Evolutionary conservation across 176 grass and related monocot species (phyloP).

Genomic region (Rhynchospora pubera): DNA sequence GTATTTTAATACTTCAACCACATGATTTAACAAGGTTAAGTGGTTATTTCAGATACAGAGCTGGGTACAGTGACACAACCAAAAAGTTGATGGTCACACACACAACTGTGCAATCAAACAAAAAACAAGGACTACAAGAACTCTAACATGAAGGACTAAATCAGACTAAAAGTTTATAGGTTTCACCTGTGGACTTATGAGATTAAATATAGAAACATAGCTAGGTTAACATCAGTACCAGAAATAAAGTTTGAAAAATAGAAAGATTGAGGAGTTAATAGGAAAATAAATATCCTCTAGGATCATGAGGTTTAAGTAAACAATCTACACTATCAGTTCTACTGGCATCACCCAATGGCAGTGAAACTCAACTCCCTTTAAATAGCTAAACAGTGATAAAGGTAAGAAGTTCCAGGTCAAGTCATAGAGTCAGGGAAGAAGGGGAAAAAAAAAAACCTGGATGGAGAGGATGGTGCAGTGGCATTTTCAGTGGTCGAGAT

Average conservation of each 20-base stretch:
- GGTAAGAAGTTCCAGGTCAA: neutral
- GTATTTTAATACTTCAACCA: neutral
- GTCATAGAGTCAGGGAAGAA: neutral
- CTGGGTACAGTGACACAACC: neutral
- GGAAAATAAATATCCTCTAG: too few species aligned
- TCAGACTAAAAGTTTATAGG: too few species aligned
- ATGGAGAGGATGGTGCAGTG: slow-evolving; percentile 1
- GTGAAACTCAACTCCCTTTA: neutral
- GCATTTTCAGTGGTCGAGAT: neutral
- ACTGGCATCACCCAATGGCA: neutral
- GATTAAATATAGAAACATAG: neutral
- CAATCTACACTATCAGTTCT: neutral
- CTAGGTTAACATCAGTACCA: neutral
- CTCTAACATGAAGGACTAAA: too few species aligned
- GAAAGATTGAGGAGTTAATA: too few species aligned
- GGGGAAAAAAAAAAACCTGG: neutral
- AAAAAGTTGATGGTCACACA: neutral
- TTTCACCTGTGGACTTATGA: too few species aligned
- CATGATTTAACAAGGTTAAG: neutral
- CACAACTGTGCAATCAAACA: too few species aligned
- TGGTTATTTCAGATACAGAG: neutral
- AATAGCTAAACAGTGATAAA: neutral
- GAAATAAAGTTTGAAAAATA: neutral
- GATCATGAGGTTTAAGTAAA: too few species aligned
- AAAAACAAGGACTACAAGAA: too few species aligned